These are phyloP conservation scores for Capsella bursapastoris DNA, from an alignment of 345 rosid genomes.

Conservation along the genomic window DNA sequence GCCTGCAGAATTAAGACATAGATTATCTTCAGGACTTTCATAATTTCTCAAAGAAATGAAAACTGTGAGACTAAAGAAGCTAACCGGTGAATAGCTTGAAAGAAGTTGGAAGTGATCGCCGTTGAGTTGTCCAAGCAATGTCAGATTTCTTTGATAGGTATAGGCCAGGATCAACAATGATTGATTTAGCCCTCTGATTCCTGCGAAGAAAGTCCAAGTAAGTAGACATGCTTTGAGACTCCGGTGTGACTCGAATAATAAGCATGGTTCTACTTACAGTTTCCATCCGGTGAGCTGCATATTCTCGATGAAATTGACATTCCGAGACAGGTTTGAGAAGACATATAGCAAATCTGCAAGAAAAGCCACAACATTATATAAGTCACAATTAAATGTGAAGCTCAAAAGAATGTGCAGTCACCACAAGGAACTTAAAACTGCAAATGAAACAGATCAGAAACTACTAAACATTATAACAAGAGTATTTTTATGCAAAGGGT, in stretches of 20 bases:
- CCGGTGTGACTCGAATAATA: background rate
- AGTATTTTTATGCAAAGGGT: background rate
- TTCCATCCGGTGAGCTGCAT: constrained; percentile 86
- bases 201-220: constrained; percentile 48
- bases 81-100: constrained; percentile 90
- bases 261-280: constrained; percentile 59
- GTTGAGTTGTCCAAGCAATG: constrained; percentile 80
- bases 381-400: constrained; percentile 2
- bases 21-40: background rate
- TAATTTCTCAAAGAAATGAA: background rate
- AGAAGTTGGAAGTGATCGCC: constrained; percentile 80
- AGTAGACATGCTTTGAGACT: constrained; percentile 20
- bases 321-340: constrained; percentile 77
- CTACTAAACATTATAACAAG: background rate
- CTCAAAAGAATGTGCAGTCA: background rate
- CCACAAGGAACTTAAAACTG: background rate
- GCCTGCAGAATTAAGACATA: constrained; percentile 52
- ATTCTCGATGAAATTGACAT: constrained; percentile 83
- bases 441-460: background rate
- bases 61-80: constrained; percentile 21
- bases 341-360: constrained; percentile 75
- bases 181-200: constrained; percentile 78
- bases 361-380: constrained; percentile 25
- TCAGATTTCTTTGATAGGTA: constrained; percentile 89
- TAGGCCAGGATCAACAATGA: constrained; percentile 89